Base-by-base conservation (phyloP, 2,329 filamentous ascomycete genomes). In the Sporothrix phasma region DNA sequence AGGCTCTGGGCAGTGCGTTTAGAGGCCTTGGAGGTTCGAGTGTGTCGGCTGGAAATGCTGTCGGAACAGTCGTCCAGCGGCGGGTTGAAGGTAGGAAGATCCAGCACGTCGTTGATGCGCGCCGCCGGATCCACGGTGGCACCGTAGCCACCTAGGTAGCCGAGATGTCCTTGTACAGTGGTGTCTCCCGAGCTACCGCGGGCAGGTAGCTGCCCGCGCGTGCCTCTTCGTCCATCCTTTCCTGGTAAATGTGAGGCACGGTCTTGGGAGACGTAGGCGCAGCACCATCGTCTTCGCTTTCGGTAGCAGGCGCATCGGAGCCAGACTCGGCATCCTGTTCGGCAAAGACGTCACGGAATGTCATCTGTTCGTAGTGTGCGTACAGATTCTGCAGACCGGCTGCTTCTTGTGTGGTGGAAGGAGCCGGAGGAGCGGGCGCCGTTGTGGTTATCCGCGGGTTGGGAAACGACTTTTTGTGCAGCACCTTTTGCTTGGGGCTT, bases 321-420 rank as follows among this genome's bases (percentile, higher is more conserved):
- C 37, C 19, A n/a, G 51, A 47, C 39, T 59, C 54, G 3, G 41
- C 49, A 6, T 63, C 45, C 13, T 56, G 46, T 5, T 65, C 72
- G 45, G 69, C 69, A 47, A 76, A 70, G 2, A 78, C 72, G 45
- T 80, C 72, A 15, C 78, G 78, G 64, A 82, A 79, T 0, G 81
- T 79, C 75, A 80, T 80, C 67, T 83, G 78, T 70, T 85, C 83
- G 69, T 85, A 84, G 69, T 85, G 81, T 63, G 82, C 75, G 69
- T 85, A 84, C 3, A 85, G 73, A 61, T 79, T 79, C 49, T 81
- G 76, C 24, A 84, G 71, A 2, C 77, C 78, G 17, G 11, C 47
- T 26, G 61, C 64, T 66, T 68, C 66, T 66, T 67, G 24, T 43
- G 65, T 19, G 65, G 24, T 46, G 24, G 31, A 56, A 39, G 51